A percentile compares a stretch with the other conserved stretches of the same genome.
Evolutionary conservation across 192 early-diverging fungal species (phyloP).

Genomic region (Umbelopsis vinacea): DNA sequence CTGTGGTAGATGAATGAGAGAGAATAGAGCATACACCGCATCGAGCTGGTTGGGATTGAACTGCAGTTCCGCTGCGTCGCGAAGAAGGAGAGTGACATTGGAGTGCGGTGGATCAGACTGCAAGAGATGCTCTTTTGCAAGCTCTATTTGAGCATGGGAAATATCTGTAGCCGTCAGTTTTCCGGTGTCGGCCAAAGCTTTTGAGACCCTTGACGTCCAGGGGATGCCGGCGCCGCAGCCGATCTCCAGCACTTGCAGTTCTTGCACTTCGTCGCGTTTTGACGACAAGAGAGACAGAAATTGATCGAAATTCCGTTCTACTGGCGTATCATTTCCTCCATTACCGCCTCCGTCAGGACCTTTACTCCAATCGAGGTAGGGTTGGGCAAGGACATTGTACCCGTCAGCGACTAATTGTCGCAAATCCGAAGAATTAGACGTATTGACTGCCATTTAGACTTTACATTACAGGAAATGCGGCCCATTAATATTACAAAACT

Average conservation of each 20-base stretch:
- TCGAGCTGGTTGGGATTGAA: not conserved
- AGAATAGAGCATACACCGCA: conserved; percentile 1
- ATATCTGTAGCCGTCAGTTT: conserved; percentile 1
- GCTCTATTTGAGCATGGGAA: not conserved
- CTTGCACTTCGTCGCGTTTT: not conserved
- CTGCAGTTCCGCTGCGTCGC: not conserved
- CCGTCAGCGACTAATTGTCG: not conserved
- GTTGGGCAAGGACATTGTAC: conserved; percentile 12
- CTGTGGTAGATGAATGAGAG: not conserved
- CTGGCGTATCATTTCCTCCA: not conserved
- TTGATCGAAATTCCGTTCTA: not conserved
- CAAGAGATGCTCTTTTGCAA: not conserved
- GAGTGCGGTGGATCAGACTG: not conserved
- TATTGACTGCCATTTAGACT: not conserved
- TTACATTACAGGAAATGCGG: no score
- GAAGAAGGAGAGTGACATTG: not conserved
- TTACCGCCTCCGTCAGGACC: not conserved
- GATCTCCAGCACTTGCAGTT: not conserved
- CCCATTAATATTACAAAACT: no score
- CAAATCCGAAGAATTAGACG: not conserved
- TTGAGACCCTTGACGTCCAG: not conserved
- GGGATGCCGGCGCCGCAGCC: conserved; percentile 13
- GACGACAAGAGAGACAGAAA: not conserved
- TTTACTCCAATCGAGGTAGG: conserved; percentile 4
- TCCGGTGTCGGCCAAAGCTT: not conserved